A percentile compares a stretch with the other conserved stretches of the same genome.
These are phyloP conservation scores for Colletotrichum falcatum DNA, from an alignment of 2,329 filamentous ascomycete species.

Conservation along the genomic window DNA sequence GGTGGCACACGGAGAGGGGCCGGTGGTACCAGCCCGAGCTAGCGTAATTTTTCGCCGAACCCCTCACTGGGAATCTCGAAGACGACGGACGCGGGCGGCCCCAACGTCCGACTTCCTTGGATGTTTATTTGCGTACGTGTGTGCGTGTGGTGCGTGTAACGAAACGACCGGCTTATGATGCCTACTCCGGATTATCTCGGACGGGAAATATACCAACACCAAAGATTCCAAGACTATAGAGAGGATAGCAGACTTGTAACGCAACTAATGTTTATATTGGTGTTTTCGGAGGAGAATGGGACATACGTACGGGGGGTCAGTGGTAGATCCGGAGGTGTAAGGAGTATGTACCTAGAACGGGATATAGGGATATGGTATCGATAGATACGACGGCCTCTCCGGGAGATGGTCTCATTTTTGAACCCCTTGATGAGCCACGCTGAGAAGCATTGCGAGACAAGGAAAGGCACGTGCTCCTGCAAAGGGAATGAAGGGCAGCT, in stretches of 20 bases:
- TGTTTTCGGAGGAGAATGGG: neutral
- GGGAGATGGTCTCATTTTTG: neutral
- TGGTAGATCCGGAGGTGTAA: neutral
- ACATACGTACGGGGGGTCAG: no score
- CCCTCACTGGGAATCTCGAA: neutral
- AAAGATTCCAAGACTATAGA: neutral
- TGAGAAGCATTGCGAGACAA: neutral
- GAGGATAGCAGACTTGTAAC: constrained; percentile 6
- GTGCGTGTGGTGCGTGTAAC: constrained; percentile 1
- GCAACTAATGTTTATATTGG: constrained; percentile 27
- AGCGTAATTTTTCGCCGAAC: constrained; percentile 3
- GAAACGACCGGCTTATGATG: constrained; percentile 23
- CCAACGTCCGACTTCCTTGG: neutral
- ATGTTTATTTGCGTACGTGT: neutral
- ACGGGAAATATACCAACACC: constrained; percentile 28
- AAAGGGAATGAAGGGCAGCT: neutral
- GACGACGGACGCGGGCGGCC: neutral
- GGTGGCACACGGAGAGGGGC: constrained; percentile 64
- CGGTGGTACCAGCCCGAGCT: constrained; percentile 53
- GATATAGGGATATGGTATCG: no score
- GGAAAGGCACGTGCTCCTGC: neutral
- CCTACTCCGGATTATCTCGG: constrained; percentile 16
- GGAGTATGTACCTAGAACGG: no score
- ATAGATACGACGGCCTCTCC: neutral
- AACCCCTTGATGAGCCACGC: neutral